phyloP scores from a whole-genome alignment of 1,284 basidiomycete species.

The Microbotryum intermedium region DNA sequence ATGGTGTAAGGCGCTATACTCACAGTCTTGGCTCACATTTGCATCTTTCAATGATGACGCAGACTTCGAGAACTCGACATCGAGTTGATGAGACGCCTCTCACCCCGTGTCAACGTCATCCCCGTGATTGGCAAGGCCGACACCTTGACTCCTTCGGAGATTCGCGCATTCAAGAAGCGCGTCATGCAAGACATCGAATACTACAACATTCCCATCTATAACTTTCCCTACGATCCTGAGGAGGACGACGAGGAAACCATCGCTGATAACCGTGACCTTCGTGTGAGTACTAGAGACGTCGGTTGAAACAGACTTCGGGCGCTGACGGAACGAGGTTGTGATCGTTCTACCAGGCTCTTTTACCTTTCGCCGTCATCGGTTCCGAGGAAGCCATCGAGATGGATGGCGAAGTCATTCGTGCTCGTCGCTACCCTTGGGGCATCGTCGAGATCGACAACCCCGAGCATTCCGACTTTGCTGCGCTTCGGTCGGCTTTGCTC shows the following conservation, averaged over 20 bases:
- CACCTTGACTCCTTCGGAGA: slow-evolving; percentile 78
- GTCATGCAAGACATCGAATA: slow-evolving; percentile 99
- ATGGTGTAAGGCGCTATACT: too few species aligned
- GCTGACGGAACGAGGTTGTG: too few species aligned
- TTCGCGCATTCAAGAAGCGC: slow-evolving; percentile 91
- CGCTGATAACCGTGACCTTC: slow-evolving; percentile 87
- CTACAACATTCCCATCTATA: slow-evolving; percentile 96
- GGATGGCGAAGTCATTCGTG: slow-evolving; percentile 80
- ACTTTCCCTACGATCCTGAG: slow-evolving; percentile 97
- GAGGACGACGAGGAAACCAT: slow-evolving; percentile 98
- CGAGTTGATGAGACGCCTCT: slow-evolving; percentile 90
- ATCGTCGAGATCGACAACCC: slow-evolving; percentile 97
- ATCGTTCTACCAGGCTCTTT: slow-evolving; percentile 39
- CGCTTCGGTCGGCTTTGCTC: slow-evolving; percentile 79
- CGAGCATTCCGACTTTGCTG: slow-evolving; percentile 91
- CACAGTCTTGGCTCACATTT: too few species aligned
- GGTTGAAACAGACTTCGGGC: too few species aligned
- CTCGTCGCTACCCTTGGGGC: slow-evolving; percentile 94
- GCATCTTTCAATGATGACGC: slow-evolving; percentile 1
- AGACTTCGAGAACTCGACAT: slow-evolving; percentile 97
- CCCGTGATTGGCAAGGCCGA: slow-evolving; percentile 97
- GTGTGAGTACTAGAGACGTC: slow-evolving; percentile 43
- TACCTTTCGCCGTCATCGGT: slow-evolving; percentile 94
- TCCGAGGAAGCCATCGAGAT: slow-evolving; percentile 93
- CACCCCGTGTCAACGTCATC: slow-evolving; percentile 94